Base-by-base conservation (phyloP, 2,329 filamentous ascomycete species). In the Ceratocystis cubensis region DNA sequence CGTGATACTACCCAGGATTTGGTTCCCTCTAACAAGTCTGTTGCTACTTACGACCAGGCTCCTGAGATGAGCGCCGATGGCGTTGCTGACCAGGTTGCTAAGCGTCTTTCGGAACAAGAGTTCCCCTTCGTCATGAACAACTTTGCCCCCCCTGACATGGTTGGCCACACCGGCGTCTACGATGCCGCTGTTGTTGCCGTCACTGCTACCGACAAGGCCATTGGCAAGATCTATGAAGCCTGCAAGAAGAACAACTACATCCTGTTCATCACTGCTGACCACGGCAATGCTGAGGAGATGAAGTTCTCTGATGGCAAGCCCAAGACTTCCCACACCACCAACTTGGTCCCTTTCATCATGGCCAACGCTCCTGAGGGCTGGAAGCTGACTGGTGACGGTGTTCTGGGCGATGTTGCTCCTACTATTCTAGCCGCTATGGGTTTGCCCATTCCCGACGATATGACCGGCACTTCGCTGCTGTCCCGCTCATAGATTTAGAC, bases 61-160 rank as follows among this genome's bases (percentile, higher is more conserved):
- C 94, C 94, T 59, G 90, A 93, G 78, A 99, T 99, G 94, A 96
- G 90, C 73, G 93, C 92, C 71, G 89, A 87, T 71, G 88, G 83
- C 57, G 94, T 99, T 15, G 94, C 90, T 63, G 83, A 95, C 73
- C 93, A 96, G 80, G 88, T 96, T 68, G 84, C 81, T 76, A 94
- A 96, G 82, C 87, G 92, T 68, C 87, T 99, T 71, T 84, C 77
- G 30, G 90, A 95, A 76, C 85, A 88, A 74, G 86, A 89, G 74
- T 96, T 92, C 78, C 91, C 94, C 74, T 97, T 99, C 75, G 82
- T 99, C 77, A 99, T 99, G 94, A 96, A 97, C 86, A 99, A 99
- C 85, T 97, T 99, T 78, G 94, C 94, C 53, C 94, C 94, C 53
- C 94, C 94, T 20, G 94, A 99, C 79, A 99, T 99, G 94, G 94